phyloP scores from a whole-genome alignment of 768 basidiomycete genomes.

The Lyophyllum semitale region DNA sequence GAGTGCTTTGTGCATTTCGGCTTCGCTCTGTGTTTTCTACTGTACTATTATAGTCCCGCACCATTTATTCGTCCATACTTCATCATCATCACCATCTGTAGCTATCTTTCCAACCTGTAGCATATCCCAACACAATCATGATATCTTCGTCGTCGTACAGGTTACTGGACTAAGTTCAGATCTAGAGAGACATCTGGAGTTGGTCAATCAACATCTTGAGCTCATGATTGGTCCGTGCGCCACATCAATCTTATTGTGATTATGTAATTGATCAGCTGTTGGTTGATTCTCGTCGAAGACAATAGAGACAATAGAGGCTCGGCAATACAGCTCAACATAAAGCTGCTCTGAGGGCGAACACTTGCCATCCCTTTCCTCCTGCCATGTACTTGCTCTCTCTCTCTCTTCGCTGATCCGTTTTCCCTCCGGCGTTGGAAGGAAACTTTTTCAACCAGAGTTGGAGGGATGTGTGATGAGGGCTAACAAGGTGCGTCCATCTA shows the following conservation, averaged over 20 bases:
- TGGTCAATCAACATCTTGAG: too few relatives aligned
- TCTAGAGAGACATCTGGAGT: background rate
- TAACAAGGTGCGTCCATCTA: background rate
- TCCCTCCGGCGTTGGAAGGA: background rate
- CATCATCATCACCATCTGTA: constrained; percentile 4
- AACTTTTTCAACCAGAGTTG: background rate
- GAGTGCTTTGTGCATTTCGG: constrained; percentile 5
- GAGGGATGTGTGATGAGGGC: background rate
- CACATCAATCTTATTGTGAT: constrained; percentile 29
- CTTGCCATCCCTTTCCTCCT: constrained; percentile 15
- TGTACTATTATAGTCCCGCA: background rate
- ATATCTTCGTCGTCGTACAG: too few relatives aligned
- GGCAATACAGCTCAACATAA: constrained; percentile 22
- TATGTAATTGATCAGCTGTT: constrained; percentile 22
- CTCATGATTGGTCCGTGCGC: constrained; percentile 1
- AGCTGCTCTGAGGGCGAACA: constrained; percentile 4
- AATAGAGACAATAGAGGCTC: constrained; percentile 31
- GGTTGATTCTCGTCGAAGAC: constrained; percentile 20
- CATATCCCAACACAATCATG: constrained; percentile 3
- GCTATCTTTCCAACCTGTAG: constrained; percentile 5
- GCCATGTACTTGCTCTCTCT: background rate
- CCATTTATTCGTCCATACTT: background rate
- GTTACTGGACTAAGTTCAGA: background rate
- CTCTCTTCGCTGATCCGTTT: background rate
- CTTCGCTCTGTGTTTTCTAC: background rate